phyloP scores from a whole-genome alignment of 441 rosid genomes.

The Gossypium schwendimanii region DNA sequence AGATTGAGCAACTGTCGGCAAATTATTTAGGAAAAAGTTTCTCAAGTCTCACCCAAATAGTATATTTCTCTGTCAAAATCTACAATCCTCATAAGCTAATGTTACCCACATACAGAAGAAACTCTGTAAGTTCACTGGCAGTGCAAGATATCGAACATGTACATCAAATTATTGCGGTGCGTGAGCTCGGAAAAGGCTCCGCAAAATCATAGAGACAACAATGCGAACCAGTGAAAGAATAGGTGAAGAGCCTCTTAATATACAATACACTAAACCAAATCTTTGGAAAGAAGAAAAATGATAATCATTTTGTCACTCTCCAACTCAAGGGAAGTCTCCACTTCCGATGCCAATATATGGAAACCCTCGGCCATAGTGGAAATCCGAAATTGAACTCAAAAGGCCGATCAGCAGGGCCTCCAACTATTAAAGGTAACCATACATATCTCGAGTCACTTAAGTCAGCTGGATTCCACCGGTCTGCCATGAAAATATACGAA shows the following conservation, averaged over 20 bases:
- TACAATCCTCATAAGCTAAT: constrained; percentile 14
- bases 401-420: constrained; percentile 74
- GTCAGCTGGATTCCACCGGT: constrained; percentile 85
- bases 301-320: constrained; percentile 22
- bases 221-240: constrained; percentile 16
- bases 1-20: background rate
- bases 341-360: constrained; percentile 82
- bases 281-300: background rate
- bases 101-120: constrained; percentile 5
- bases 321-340: constrained; percentile 60
- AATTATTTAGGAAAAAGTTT: background rate
- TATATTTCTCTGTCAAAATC: background rate
- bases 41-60: background rate
- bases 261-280: constrained; percentile 15
- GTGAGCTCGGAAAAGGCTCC: background rate
- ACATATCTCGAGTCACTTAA: constrained; percentile 78
- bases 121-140: background rate
- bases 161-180: background rate
- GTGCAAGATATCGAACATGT: background rate
- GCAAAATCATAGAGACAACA: background rate
- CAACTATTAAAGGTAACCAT: constrained; percentile 76
- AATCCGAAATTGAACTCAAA: constrained; percentile 63
- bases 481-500: constrained; percentile 76
- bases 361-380: constrained; percentile 80
- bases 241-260: constrained; percentile 12